Evolutionary conservation across 169 alveolate species (phyloP).

Genomic region (Perkinsus marinus): DNA sequence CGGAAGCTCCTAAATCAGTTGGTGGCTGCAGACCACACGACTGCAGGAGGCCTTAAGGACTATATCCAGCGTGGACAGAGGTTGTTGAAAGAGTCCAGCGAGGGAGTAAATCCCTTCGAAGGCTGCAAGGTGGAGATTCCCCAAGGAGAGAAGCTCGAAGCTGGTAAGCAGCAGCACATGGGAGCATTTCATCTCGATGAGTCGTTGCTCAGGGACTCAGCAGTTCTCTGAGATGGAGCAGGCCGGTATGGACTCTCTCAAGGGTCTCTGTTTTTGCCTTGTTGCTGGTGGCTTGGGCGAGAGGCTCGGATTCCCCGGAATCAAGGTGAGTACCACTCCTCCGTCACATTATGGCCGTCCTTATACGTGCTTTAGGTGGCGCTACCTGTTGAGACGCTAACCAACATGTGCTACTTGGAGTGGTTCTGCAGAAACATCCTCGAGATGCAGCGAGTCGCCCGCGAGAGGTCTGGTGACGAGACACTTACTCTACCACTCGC

Average conservation of each 20-base stretch:
- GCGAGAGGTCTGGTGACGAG: constrained; percentile 8
- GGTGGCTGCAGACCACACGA: background rate
- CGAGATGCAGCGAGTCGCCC: constrained; percentile 46
- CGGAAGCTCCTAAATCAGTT: constrained; percentile 4
- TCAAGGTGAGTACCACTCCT: constrained; percentile 41
- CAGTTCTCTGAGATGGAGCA: constrained; percentile 6
- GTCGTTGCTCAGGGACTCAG: background rate
- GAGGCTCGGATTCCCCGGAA: constrained; percentile 73
- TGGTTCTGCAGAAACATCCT: constrained; percentile 54
- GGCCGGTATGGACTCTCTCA: constrained; percentile 20
- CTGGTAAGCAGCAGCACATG: constrained; percentile 31
- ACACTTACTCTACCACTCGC: constrained; percentile 50
- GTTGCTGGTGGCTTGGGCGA: constrained; percentile 93
- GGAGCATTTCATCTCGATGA: background rate
- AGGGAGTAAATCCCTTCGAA: constrained; percentile 66
- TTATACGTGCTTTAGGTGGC: constrained; percentile 39
- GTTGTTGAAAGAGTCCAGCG: constrained; percentile 50
- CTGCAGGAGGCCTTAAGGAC: constrained; percentile 40
- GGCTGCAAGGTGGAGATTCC: constrained; percentile 68
- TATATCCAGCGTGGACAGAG: constrained; percentile 58
- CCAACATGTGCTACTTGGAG: constrained; percentile 49
- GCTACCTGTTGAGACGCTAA: constrained; percentile 39
- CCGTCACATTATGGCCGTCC: background rate
- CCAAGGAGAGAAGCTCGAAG: constrained; percentile 34
- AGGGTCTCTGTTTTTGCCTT: constrained; percentile 65